Evolutionary conservation across 2,329 filamentous ascomycete genomes (phyloP), one percentile per base, ranked within the genome.

Genomic region (Aspergillus melleus): DNA sequence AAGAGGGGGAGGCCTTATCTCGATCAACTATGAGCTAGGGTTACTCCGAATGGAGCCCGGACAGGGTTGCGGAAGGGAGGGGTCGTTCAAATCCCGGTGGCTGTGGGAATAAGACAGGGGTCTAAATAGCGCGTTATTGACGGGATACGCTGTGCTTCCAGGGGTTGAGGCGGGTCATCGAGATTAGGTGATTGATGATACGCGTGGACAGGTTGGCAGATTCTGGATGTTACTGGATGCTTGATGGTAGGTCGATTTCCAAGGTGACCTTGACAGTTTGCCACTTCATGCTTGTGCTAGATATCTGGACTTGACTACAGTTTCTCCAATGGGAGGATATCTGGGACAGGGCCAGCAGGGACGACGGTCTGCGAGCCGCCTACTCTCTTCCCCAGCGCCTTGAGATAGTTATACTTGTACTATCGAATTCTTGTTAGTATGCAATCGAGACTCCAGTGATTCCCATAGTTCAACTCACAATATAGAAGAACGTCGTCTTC

Each of bases 401-500:
- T 58, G 24, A 61, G 49, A 53, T 73, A 73, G 16, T 60, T 64
- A 53, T 66, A 64, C 57, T 74, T 72, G 56, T 68, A 71, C 70
- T 72, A 53, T 12, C 32, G 19, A 30, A 6, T 9, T 8, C 6
- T 36, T 9, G 30, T 55, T n/a, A 55, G 53, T 12, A 22, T 30
- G 12, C 22, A 11, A 10, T 19, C 42, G 11, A 52, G 57, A 44
- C 16, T 29, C 26, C 1, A 9, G 8, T 14, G 30, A 29, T 32
- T 16, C 32, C 8, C 9, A 46, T 53, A 0, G 11, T 32, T 49
- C 12, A 49, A 71, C 75, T 69, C 59, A 76, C 74, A 50, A 72
- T 61, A 55, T 78, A 70, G 61, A 81, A 80, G 61, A 74, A 68
- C 1, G 78, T 81, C 19, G 79, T 81, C 47, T 76, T 72, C 61